A percentile compares a stretch with the other conserved stretches of the same genome.
Evolutionary conservation across 2,329 filamentous ascomycete species (phyloP).

Genomic region (Neonectria magnoliae): DNA sequence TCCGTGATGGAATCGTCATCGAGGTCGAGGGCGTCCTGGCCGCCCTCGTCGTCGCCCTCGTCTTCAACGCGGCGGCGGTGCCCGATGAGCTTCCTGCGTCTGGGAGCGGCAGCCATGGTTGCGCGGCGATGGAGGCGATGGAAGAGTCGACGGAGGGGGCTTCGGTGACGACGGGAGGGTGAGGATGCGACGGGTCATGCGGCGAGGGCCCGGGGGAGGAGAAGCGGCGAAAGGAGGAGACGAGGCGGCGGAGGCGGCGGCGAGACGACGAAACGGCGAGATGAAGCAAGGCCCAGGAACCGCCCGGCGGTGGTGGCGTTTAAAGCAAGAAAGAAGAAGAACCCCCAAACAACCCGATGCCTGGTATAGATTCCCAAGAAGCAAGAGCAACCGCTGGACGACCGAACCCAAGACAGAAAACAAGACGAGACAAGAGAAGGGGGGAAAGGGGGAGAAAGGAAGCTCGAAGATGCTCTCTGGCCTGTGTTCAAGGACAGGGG

Average conservation of each 20-base stretch:
- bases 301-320: constrained; percentile 40
- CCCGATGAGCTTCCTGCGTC: constrained; percentile 73
- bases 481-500: constrained; percentile 33
- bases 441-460: constrained; percentile 30
- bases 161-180: constrained; percentile 43
- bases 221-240: constrained; percentile 30
- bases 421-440: constrained; percentile 24
- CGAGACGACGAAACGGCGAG: constrained; percentile 21
- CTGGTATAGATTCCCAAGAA: constrained; percentile 25
- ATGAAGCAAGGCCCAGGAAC: constrained; percentile 39
- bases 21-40: constrained; percentile 63
- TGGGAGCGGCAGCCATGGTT: constrained; percentile 54
- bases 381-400: constrained; percentile 41
- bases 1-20: constrained; percentile 75
- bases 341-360: constrained; percentile 32
- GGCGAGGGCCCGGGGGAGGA: constrained; percentile 32
- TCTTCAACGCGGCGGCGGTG: constrained; percentile 75
- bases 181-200: constrained; percentile 45
- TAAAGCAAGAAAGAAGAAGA: constrained; percentile 35
- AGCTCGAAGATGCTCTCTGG: constrained; percentile 38
- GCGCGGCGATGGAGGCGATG: constrained; percentile 41
- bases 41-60: constrained; percentile 75
- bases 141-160: constrained; percentile 44
- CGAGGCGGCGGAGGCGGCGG: constrained; percentile 20
- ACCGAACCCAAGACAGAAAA: constrained; percentile 34